Evolutionary conservation across 768 basidiomycete species (phyloP), one percentile per base, ranked within the genome.

Genomic region (Cyathus striatus): DNA sequence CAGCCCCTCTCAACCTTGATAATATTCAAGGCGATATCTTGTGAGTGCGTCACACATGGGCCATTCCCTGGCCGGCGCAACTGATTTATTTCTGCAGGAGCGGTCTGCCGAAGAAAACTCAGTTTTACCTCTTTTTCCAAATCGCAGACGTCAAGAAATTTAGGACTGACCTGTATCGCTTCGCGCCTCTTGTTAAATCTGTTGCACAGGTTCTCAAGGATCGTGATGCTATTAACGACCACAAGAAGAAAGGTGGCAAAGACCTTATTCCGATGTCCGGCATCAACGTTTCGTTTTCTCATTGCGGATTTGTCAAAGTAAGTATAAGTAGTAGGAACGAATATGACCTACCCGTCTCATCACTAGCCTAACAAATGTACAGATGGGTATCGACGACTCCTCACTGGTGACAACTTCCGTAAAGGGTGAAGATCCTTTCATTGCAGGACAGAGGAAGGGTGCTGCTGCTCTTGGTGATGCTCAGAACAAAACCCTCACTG

Each of bases 271-370:
- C 61, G 18, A 52, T 75, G 43, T 58, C 57, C 10, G 73, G 72
- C 7, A 63, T 78, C 33, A 81, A 79, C 59, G 66, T 79, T 35
- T 63, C 76, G 10, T 77, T 81, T 56, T 75, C 78, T 6, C 71
- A 73, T 21, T 53, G 55, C 13, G 79, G 76, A 13, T 66, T 79
- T 27, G 50, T 33, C 2, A 59, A 63, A 57, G 72, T 74, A 25
- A 52, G 38, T 17, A 2, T 33, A 21, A 21, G 6, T 5, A 24
- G 9, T 32, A 2, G 6, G n/a, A n/a, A n/a, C n/a, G n/a, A n/a
- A n/a, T n/a, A n/a, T n/a, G n/a, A n/a, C n/a, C n/a, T n/a, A n/a
- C n/a, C n/a, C n/a, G n/a, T n/a, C n/a, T n/a, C n/a, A n/a, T n/a
- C n/a, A n/a, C n/a, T n/a, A n/a, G n/a, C n/a, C n/a, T n/a, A n/a